Percentiles rank a stretch among this genome's conserved stretches.
Conservation (phyloP, 805 yeast species). For the Cyberlindnera sargentensis region DNA sequence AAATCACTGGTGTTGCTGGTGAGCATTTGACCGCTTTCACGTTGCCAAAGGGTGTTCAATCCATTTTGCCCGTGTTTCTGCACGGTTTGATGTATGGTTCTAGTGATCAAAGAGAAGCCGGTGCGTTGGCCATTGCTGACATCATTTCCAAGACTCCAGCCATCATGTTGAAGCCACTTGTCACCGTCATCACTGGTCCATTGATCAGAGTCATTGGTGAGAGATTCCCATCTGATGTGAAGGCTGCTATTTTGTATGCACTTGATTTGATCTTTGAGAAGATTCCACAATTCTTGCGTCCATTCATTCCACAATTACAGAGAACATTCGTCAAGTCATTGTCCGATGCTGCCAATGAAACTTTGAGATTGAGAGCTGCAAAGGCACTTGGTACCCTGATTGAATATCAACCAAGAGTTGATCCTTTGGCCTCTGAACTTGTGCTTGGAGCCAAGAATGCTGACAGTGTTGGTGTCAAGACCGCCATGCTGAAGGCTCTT, state of each 20-base stretch:
- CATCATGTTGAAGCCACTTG: constrained; percentile 74
- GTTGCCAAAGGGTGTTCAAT: constrained; percentile 75
- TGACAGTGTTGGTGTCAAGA: constrained; percentile 63
- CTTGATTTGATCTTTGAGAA: constrained; percentile 69
- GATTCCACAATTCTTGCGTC: constrained; percentile 86
- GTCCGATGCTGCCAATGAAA: constrained; percentile 67
- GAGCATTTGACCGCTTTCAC: constrained; percentile 67
- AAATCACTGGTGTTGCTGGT: constrained; percentile 53
- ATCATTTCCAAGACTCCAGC: constrained; percentile 82
- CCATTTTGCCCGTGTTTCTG: constrained; percentile 83
- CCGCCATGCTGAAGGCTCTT: constrained; percentile 80
- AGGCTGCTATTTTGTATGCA: constrained; percentile 88
- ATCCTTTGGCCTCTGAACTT: constrained; percentile 82
- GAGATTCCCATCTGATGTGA: constrained; percentile 82
- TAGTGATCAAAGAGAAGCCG: constrained; percentile 70
- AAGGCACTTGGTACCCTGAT: constrained; percentile 83
- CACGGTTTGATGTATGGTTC: constrained; percentile 96
- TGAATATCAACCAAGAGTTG: constrained; percentile 87
- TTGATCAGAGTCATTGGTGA: constrained; percentile 97
- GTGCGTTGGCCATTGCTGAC: constrained; percentile 88
- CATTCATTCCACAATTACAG: constrained; percentile 95
- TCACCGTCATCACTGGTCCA: constrained; percentile 94
- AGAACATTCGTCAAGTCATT: constrained; percentile 92
- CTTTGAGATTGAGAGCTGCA: constrained; percentile 78
- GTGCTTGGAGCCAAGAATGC: constrained; percentile 66